Evolutionary conservation across 306 rosid species (phyloP).

Genomic region (Quillaja saponaria): DNA sequence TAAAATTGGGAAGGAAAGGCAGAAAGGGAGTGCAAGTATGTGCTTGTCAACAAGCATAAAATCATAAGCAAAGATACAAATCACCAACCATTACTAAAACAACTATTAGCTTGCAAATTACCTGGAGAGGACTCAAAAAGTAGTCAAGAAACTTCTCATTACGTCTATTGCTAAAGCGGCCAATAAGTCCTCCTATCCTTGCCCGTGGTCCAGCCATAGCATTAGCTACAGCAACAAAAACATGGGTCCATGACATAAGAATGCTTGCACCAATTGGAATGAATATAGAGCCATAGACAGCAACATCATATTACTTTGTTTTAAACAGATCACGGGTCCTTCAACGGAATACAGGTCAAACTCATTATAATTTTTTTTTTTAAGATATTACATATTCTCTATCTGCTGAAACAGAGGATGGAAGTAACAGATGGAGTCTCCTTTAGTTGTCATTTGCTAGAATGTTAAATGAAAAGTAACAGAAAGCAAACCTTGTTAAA

Average conservation of each 20-base stretch:
- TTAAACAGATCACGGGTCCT: constrained; percentile 1
- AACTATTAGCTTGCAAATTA: constrained; percentile 24
- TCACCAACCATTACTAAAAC: not conserved
- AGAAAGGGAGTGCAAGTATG: not conserved
- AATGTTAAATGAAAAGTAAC: constrained; percentile 10
- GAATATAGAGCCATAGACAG: no score
- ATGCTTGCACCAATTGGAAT: no score
- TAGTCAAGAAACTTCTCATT: constrained; percentile 53
- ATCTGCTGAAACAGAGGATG: constrained; percentile 1
- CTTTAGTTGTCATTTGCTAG: not conserved
- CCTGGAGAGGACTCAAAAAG: constrained; percentile 74
- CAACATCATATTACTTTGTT: constrained; percentile 7
- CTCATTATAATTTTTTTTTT: constrained; percentile 13
- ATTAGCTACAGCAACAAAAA: constrained; percentile 63
- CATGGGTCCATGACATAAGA: constrained; percentile 28
- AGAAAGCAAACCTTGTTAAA: no score
- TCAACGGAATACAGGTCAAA: constrained; percentile 9
- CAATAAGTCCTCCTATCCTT: constrained; percentile 85
- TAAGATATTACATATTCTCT: constrained; percentile 12
- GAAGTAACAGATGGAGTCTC: constrained; percentile 20
- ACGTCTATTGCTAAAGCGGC: constrained; percentile 50
- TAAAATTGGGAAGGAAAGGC: not conserved
- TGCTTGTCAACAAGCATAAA: not conserved
- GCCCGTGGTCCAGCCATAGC: constrained; percentile 96
- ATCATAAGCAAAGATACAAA: constrained; percentile 22